These are phyloP conservation scores for Raffaelea arxii DNA, from an alignment of 2,329 filamentous ascomycete species.

Conservation along the genomic window DNA sequence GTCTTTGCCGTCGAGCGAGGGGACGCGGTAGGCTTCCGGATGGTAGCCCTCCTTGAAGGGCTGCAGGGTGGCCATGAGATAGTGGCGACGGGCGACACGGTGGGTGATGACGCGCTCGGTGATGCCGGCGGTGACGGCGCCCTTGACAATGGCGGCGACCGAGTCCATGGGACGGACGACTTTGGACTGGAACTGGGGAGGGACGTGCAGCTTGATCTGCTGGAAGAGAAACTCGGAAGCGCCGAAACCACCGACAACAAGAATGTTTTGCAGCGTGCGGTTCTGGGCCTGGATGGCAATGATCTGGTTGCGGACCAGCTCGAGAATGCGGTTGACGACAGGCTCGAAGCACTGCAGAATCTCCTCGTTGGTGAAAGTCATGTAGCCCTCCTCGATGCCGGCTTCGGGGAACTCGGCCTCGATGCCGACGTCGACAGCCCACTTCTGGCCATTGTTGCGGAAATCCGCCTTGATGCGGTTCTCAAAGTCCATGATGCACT, in stretches of 20 bases:
- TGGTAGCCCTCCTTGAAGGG: constrained; percentile 99
- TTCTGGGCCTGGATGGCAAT: constrained; percentile 98
- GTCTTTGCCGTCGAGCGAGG: constrained; percentile 92
- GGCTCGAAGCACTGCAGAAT: constrained; percentile 98
- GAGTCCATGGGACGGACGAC: constrained; percentile 98
- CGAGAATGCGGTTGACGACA: constrained; percentile 91
- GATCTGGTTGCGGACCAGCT: constrained; percentile 95
- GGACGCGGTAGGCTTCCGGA: constrained; percentile 94
- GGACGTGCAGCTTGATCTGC: constrained; percentile 97
- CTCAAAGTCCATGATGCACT: constrained; percentile 99
- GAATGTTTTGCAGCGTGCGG: constrained; percentile 83
- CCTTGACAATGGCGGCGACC: constrained; percentile 96
- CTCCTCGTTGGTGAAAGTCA: constrained; percentile 99
- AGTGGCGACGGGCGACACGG: constrained; percentile 92
- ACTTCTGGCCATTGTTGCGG: constrained; percentile 97
- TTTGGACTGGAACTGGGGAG: constrained; percentile 96
- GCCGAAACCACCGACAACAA: constrained; percentile 96
- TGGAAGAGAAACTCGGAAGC: constrained; percentile 98
- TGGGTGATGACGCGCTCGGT: constrained; percentile 95
- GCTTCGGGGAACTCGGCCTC: constrained; percentile 97
- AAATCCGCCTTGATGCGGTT: constrained; percentile 99
- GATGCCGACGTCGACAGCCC: constrained; percentile 97
- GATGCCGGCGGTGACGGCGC: constrained; percentile 94
- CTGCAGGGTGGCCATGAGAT: constrained; percentile 97
- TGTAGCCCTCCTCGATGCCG: constrained; percentile 97